These are phyloP conservation scores for Xenosphaeropsis pyriputrescens DNA, from an alignment of 2,329 filamentous ascomycete genomes.

Conservation along the genomic window DNA sequence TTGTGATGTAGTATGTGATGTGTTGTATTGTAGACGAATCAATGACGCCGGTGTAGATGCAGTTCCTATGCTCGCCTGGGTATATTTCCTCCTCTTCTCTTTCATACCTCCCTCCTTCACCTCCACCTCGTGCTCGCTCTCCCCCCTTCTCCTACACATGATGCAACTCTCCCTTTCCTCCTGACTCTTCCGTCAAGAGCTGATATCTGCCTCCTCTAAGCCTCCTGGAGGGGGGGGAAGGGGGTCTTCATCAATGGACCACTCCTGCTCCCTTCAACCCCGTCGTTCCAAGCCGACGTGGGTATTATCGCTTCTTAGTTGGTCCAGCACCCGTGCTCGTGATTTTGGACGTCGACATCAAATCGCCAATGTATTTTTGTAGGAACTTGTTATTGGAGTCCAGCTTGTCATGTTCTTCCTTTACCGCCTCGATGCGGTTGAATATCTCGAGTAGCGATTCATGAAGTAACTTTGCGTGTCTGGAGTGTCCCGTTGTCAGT, in stretches of 20 bases:
- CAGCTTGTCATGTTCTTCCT: conserved; percentile 89
- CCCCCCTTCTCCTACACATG: too few species aligned
- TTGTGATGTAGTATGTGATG: too few species aligned
- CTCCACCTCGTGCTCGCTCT: neutral
- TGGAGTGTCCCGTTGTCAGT: conserved; percentile 20
- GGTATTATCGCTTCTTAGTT: conserved; percentile 4
- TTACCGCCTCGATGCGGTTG: conserved; percentile 86
- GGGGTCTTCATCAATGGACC: too few species aligned
- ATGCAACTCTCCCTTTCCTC: too few species aligned
- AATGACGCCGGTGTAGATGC: neutral
- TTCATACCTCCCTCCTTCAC: neutral
- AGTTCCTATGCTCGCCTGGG: neutral
- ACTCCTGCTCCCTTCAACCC: neutral
- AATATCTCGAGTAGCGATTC: conserved; percentile 81
- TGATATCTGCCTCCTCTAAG: conserved; percentile 2
- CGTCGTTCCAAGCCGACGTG: neutral
- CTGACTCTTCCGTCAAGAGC: too few species aligned
- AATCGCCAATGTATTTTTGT: conserved; percentile 93
- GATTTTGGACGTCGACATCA: conserved; percentile 77
- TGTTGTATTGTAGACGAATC: too few species aligned
- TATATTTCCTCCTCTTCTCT: conserved; percentile 11
- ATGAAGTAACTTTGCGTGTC: conserved; percentile 79
- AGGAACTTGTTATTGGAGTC: conserved; percentile 95
- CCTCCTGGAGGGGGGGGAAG: too few species aligned
- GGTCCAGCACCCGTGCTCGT: conserved; percentile 27